Evolutionary conservation across 1,284 basidiomycete genomes (phyloP), one percentile per base, ranked within the genome.

Genomic region (Cystobasidium sp.): DNA sequence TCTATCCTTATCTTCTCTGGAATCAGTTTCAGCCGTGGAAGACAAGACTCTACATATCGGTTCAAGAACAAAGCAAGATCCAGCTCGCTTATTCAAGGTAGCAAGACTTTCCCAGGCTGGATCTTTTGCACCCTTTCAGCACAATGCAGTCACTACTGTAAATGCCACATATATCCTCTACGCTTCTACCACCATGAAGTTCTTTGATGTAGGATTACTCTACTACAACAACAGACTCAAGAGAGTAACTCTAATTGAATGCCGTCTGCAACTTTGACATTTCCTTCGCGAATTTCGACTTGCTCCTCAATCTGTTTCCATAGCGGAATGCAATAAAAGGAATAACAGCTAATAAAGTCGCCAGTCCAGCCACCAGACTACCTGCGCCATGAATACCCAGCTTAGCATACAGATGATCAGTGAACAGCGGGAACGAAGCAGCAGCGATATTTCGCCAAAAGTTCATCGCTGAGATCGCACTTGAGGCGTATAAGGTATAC

Each of bases 401-500:
- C 3, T 39, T 49, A 31, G n/a, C 12, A 37, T 61, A 63, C 46
- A 70, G 47, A 3, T 70, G 55, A 37, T 51, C 53, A 12, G 53
- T 59, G 20, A 68, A 68, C n/a, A 68, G 44, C 16, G 66, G 66
- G 43, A 68, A 56, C 14, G 66, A 52, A 18, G 66, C 66, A 22
- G 53, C 69, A 18, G 64, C 47, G 2, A 55, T 8, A 22, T 71
- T 71, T 18, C 69, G 22, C 58, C 64, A 66, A 39, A 65, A 47
- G 16, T 66, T 73, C 64, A 73, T 73, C 1, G 70, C 70, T 14
- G 70, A 53, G 14, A 73, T 66, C 0, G 82, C 82, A 10, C 75
- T 77, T 0, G 78, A 78, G 0, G 82, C 82, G 58, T 82, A 83
- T 6, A 79, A 74, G 0, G 79, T 74, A 63, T 83, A 83, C 6